Percentiles rank a stretch among this genome's conserved stretches.
phyloP scores from a whole-genome alignment of 257 asterid species.

The Nicotiana obtusifolia region DNA sequence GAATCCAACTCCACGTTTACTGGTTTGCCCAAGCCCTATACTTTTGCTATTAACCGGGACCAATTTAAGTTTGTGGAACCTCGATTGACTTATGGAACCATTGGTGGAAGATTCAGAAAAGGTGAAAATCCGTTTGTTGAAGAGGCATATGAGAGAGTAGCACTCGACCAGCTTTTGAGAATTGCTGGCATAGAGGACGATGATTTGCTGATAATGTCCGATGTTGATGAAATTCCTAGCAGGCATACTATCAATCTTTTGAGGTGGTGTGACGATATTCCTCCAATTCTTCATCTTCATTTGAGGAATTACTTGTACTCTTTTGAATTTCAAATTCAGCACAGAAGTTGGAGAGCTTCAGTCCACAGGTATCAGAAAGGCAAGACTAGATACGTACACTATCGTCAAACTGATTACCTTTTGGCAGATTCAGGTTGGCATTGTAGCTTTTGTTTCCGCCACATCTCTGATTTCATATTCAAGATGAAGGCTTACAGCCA shows the following conservation, averaged over 20 bases:
- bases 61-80: constrained; percentile 48
- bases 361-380: constrained; percentile 44
- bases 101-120: constrained; percentile 48
- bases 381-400: constrained; percentile 56
- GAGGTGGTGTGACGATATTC: constrained; percentile 62
- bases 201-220: constrained; percentile 66
- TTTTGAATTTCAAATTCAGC: constrained; percentile 41
- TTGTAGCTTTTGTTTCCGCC: constrained; percentile 69
- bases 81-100: constrained; percentile 45
- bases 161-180: constrained; percentile 48
- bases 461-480: constrained; percentile 52
- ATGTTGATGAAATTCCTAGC: constrained; percentile 71
- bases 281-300: constrained; percentile 56
- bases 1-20: constrained; percentile 72
- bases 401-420: constrained; percentile 47
- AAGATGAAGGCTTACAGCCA: constrained; percentile 80
- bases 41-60: constrained; percentile 38
- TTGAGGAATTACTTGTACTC: constrained; percentile 58
- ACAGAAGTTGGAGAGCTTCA: constrained; percentile 67
- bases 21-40: constrained; percentile 46
- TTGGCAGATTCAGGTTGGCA: constrained; percentile 75
- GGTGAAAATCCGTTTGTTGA: constrained; percentile 65
- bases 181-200: constrained; percentile 60
- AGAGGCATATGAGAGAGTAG: constrained; percentile 62
- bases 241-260: constrained; percentile 52